A percentile compares a stretch with the other conserved stretches of the same genome.
Evolutionary conservation across 2,329 filamentous ascomycete species (phyloP).

Genomic region (Fusarium pilosicola): DNA sequence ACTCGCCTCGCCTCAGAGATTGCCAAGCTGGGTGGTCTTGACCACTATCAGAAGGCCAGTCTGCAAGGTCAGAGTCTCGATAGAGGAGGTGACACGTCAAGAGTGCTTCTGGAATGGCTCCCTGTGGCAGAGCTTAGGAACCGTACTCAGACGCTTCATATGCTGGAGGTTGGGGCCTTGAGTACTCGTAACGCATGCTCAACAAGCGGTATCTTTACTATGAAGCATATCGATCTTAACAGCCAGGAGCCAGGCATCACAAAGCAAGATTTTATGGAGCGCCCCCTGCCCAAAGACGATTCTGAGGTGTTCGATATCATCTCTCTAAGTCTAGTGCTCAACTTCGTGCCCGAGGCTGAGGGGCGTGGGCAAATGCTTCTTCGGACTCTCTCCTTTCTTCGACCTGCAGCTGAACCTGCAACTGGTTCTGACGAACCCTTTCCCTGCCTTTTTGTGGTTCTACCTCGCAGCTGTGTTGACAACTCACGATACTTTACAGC

Average conservation of each 20-base stretch:
- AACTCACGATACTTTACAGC: slow-evolving; percentile 93
- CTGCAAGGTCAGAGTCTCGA: slow-evolving; percentile 74
- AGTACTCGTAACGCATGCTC: slow-evolving; percentile 88
- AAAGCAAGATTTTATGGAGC: slow-evolving; percentile 93
- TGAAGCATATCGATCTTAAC: slow-evolving; percentile 89
- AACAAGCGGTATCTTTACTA: slow-evolving; percentile 73
- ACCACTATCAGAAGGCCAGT: slow-evolving; percentile 73
- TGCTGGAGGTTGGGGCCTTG: slow-evolving; percentile 91
- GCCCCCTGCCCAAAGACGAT: slow-evolving; percentile 73
- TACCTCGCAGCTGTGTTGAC: slow-evolving; percentile 85
- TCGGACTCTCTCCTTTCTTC: slow-evolving; percentile 77
- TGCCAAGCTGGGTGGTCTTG: slow-evolving; percentile 67
- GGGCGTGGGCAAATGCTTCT: slow-evolving; percentile 86
- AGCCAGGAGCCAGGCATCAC: slow-evolving; percentile 84
- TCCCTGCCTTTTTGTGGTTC: slow-evolving; percentile 85
- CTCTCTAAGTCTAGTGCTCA: slow-evolving; percentile 90
- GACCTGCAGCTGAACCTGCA: slow-evolving; percentile 29
- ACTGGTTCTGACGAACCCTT: slow-evolving; percentile 53
- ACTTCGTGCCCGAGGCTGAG: slow-evolving; percentile 85
- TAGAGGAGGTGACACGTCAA: slow-evolving; percentile 74
- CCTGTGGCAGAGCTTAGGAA: slow-evolving; percentile 44
- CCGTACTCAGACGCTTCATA: slow-evolving; percentile 56
- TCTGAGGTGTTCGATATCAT: slow-evolving; percentile 84
- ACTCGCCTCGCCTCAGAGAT: slow-evolving; percentile 64
- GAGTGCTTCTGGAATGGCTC: slow-evolving; percentile 72